Conservation (phyloP, 2,329 filamentous ascomycete genomes). For the Lasiodiplodia theobromae region DNA sequence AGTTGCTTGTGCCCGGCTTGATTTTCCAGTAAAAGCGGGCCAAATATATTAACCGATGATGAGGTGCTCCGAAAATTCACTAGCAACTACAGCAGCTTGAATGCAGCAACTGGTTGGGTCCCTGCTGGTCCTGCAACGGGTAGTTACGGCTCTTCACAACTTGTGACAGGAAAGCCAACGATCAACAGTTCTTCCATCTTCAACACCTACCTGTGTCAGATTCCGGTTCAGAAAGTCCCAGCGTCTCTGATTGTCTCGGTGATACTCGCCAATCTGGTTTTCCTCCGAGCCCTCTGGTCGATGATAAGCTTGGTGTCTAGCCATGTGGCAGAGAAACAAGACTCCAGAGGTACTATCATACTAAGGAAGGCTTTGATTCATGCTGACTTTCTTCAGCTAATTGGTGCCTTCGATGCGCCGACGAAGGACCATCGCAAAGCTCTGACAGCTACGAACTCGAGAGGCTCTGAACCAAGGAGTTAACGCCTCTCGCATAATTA, state of each 20-base stretch:
- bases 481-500: neutral
- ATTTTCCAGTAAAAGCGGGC: neutral
- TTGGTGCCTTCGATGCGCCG: neutral
- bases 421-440: neutral
- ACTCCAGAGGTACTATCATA: neutral
- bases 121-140: neutral
- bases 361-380: too few relatives aligned
- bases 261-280: neutral
- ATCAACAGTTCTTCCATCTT: neutral
- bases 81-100: neutral
- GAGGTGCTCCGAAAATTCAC: neutral
- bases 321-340: neutral
- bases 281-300: neutral
- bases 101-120: neutral
- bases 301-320: neutral
- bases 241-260: conserved; percentile 3
- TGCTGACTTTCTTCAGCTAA: neutral
- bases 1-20: too few relatives aligned
- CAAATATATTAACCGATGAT: neutral
- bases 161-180: neutral
- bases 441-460: neutral
- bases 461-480: neutral
- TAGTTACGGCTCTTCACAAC: neutral
- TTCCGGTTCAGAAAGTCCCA: neutral
- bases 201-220: neutral